A percentile compares a stretch with the other conserved stretches of the same genome.
phyloP scores from a whole-genome alignment of 83 land plant genomes.

The Isoetes engelmannii region DNA sequence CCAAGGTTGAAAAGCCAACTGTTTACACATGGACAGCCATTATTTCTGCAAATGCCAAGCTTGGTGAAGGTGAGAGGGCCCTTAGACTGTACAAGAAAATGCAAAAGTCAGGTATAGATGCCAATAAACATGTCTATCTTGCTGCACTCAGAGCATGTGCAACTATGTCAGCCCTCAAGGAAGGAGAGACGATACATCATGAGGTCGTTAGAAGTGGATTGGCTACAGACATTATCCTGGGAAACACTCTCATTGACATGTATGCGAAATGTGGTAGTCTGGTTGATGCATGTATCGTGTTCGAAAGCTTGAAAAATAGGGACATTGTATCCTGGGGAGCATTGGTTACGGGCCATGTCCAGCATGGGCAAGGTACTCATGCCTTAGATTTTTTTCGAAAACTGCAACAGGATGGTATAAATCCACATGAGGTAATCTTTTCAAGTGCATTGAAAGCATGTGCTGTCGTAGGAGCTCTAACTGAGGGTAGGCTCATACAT shows the following conservation, averaged over 20 bases:
- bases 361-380: background rate
- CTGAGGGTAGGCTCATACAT: conserved; percentile 5
- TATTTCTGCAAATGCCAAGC: conserved; percentile 1
- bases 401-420: background rate
- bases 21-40: conserved; percentile 14
- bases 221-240: conserved; percentile 8
- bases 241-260: conserved; percentile 37
- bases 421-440: background rate
- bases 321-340: background rate
- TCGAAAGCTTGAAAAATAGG: conserved; percentile 1
- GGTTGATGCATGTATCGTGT: conserved; percentile 37
- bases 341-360: background rate
- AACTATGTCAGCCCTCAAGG: conserved; percentile 14
- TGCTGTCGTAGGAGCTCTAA: conserved; percentile 3
- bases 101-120: conserved; percentile 1
- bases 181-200: conserved; percentile 41
- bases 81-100: background rate
- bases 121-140: no score
- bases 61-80: conserved; percentile 5
- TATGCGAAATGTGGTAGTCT: conserved; percentile 47
- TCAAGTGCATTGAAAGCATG: conserved; percentile 2
- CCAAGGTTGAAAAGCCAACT: background rate
- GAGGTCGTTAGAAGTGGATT: conserved; percentile 16
- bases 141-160: conserved; percentile 19
- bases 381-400: background rate